Percentiles rank a stretch among this genome's conserved stretches.
These are phyloP conservation scores for Lactarius sanguifluus DNA, from an alignment of 768 basidiomycete species.

Conservation along the genomic window DNA sequence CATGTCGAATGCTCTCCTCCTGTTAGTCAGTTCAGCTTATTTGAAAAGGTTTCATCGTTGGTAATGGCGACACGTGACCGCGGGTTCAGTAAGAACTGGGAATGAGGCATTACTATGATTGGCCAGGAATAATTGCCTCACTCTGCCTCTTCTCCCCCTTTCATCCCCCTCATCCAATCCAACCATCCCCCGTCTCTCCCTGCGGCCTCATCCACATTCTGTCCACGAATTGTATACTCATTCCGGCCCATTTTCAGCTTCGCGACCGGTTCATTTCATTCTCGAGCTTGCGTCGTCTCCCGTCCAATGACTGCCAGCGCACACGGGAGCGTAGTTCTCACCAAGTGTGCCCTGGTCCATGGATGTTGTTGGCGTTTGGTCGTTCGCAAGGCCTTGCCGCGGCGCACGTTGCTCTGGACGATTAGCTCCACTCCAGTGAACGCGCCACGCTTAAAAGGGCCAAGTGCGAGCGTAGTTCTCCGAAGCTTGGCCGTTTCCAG, in stretches of 20 bases:
- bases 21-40: no score
- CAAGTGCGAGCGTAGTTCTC: constrained; percentile 40
- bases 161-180: background rate
- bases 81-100: background rate
- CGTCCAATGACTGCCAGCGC: background rate
- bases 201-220: background rate
- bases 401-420: background rate
- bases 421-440: background rate
- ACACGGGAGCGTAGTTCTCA: constrained; percentile 50
- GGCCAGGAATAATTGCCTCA: constrained; percentile 26
- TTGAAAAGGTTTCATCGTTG: background rate
- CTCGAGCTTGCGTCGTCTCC: constrained; percentile 6
- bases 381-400: no score
- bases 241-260: background rate
- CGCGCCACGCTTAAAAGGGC: background rate
- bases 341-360: constrained; percentile 41
- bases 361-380: constrained; percentile 1
- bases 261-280: background rate
- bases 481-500: constrained; percentile 31
- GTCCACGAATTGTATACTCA: background rate
- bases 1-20: background rate
- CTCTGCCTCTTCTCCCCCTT: background rate
- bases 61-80: constrained; percentile 7
- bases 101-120: constrained; percentile 24
- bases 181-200: background rate